phyloP scores from a whole-genome alignment of 352 stramenopile genomes.

The Achlya hypogyna region DNA sequence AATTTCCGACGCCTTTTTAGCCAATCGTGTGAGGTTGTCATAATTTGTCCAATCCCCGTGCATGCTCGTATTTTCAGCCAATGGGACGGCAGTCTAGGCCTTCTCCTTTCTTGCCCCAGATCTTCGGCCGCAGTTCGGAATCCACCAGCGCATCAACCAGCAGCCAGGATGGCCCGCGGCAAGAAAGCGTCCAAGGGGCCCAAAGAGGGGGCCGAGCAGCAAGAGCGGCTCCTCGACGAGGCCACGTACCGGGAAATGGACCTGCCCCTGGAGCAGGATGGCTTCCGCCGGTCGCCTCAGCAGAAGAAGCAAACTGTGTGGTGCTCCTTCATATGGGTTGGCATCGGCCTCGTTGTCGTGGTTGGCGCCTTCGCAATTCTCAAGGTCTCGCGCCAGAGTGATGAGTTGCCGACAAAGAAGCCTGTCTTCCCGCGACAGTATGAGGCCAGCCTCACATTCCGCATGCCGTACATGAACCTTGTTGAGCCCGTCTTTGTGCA shows the following conservation, averaged over 20 bases:
- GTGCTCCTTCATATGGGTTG: slow-evolving; percentile 74
- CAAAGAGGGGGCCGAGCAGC: slow-evolving; percentile 5
- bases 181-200: slow-evolving; percentile 4
- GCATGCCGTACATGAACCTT: slow-evolving; percentile 85
- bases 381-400: slow-evolving; percentile 69
- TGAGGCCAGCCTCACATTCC: slow-evolving; percentile 77
- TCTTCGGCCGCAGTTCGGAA: slow-evolving; percentile 1
- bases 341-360: slow-evolving; percentile 67
- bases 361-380: slow-evolving; percentile 75
- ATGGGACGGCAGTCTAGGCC: neutral
- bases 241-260: slow-evolving; percentile 19
- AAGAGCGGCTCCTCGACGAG: slow-evolving; percentile 11
- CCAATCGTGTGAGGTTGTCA: neutral
- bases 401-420: slow-evolving; percentile 57
- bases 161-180: neutral
- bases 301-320: slow-evolving; percentile 36
- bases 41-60: neutral
- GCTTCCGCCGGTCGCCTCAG: neutral
- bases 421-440: slow-evolving; percentile 75
- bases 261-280: neutral
- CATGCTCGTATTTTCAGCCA: neutral
- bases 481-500: slow-evolving; percentile 82
- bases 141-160: neutral
- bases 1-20: neutral
- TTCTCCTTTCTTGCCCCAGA: slow-evolving; percentile 11